These are phyloP conservation scores for Debaryomyces robertsiae DNA, from an alignment of 1,139 yeast species.

Conservation along the genomic window DNA sequence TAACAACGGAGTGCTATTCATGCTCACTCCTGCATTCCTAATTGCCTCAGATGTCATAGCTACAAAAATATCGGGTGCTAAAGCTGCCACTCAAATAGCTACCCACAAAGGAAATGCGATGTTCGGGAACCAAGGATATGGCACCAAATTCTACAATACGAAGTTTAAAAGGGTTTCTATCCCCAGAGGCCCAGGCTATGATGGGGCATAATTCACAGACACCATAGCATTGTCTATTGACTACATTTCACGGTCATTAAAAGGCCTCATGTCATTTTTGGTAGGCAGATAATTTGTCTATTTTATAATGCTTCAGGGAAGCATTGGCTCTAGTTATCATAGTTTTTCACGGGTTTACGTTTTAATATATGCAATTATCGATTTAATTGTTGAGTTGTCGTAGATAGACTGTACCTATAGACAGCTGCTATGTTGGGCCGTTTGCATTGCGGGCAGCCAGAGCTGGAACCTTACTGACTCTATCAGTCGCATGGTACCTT, in stretches of 20 bases:
- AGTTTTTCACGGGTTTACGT: no score
- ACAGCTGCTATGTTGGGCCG: background rate
- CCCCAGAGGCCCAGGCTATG: slow-evolving; percentile 1
- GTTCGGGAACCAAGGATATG: slow-evolving; percentile 13
- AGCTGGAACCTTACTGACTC: no score
- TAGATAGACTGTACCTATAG: background rate
- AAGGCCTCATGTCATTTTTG: no score
- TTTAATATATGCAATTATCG: no score
- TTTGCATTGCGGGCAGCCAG: no score
- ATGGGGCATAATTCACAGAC: background rate
- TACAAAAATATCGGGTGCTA: slow-evolving; percentile 19
- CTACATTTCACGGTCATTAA: background rate
- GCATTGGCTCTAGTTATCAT: no score
- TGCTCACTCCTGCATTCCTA: slow-evolving; percentile 30
- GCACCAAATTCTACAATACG: slow-evolving; percentile 14
- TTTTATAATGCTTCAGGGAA: no score
- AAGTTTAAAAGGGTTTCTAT: slow-evolving; percentile 11
- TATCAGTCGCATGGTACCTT: no score
- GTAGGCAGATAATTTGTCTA: no score
- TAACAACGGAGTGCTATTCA: slow-evolving; percentile 24
- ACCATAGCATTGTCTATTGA: no score
- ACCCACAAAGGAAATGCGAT: slow-evolving; percentile 13
- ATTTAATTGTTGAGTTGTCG: no score
- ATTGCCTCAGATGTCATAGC: slow-evolving; percentile 29
- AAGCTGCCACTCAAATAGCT: slow-evolving; percentile 12